These are phyloP conservation scores for Backusella australiensis DNA, from an alignment of 192 early-diverging fungal genomes.

Conservation along the genomic window DNA sequence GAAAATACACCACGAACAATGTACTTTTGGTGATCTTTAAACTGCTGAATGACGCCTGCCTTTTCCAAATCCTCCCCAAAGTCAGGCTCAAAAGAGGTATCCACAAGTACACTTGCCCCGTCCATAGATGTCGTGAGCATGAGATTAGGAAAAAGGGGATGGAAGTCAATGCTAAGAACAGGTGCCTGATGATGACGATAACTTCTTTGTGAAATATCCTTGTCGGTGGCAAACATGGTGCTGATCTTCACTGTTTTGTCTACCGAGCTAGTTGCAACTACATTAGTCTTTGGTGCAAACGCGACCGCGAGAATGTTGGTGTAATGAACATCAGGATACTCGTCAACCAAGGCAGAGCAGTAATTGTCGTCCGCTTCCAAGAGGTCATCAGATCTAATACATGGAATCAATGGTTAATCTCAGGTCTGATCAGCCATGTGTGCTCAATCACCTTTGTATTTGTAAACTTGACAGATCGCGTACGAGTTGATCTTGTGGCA, in stretches of 20 bases:
- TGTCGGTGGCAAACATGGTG: constrained; percentile 40
- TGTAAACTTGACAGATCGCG: background rate
- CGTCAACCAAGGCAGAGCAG: constrained; percentile 33
- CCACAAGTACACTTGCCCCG: constrained; percentile 37
- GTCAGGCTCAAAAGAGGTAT: constrained; percentile 24
- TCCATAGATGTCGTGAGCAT: constrained; percentile 60
- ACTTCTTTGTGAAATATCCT: constrained; percentile 33
- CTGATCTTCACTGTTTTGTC: constrained; percentile 60
- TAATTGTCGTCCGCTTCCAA: constrained; percentile 33
- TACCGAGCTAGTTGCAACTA: constrained; percentile 52
- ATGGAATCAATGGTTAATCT: too few species aligned
- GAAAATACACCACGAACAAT: constrained; percentile 63
- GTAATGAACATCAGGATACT: constrained; percentile 46
- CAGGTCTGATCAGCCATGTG: too few species aligned
- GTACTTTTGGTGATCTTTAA: constrained; percentile 71
- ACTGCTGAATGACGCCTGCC: constrained; percentile 47
- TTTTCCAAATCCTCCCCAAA: constrained; percentile 1
- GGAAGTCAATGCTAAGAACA: constrained; percentile 61
- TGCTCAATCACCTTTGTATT: background rate
- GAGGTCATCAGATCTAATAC: background rate
- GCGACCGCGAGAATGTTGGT: constrained; percentile 58
- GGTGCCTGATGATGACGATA: constrained; percentile 56
- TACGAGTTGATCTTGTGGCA: background rate
- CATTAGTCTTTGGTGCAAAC: constrained; percentile 29
- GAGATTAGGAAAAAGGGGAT: constrained; percentile 49